These are phyloP conservation scores for Alternaria brassicae DNA, from an alignment of 2,329 filamentous ascomycete genomes.

Conservation along the genomic window DNA sequence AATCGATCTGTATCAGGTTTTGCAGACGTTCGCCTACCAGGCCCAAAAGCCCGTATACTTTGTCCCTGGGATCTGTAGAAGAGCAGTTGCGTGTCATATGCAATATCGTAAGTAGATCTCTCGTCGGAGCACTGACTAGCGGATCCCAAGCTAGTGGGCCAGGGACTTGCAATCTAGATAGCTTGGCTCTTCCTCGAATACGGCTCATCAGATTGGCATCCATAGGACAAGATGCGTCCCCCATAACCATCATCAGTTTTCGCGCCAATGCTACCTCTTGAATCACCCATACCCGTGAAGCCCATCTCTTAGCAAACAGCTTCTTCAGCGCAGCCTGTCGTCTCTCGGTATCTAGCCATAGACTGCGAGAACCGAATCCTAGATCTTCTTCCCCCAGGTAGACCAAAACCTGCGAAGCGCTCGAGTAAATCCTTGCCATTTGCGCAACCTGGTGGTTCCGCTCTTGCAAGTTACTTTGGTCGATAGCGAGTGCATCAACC, in stretches of 20 bases:
- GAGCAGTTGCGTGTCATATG: slow-evolving; percentile 17
- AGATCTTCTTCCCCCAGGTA: slow-evolving; percentile 21
- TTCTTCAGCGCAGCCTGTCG: slow-evolving; percentile 10
- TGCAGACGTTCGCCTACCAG: slow-evolving; percentile 17
- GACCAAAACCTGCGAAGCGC: slow-evolving; percentile 16
- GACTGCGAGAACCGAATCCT: slow-evolving; percentile 7
- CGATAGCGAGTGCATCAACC: slow-evolving; percentile 29
- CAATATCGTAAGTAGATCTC: slow-evolving; percentile 18
- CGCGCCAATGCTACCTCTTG: slow-evolving; percentile 26
- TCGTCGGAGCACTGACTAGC: slow-evolving; percentile 15
- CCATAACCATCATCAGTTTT: slow-evolving; percentile 20
- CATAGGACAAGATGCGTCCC: slow-evolving; percentile 9
- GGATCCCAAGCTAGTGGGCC: slow-evolving; percentile 23
- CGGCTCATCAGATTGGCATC: slow-evolving; percentile 16
- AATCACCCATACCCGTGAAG: slow-evolving; percentile 25
- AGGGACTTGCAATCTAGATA: slow-evolving; percentile 16
- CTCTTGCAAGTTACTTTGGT: slow-evolving; percentile 23
- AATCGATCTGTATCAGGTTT: slow-evolving; percentile 18
- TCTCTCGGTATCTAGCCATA: slow-evolving; percentile 17
- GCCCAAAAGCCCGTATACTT: slow-evolving; percentile 18
- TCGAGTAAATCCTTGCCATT: slow-evolving; percentile 27
- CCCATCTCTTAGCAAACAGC: slow-evolving; percentile 20
- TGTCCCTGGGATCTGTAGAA: slow-evolving; percentile 20
- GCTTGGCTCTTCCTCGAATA: slow-evolving; percentile 18
- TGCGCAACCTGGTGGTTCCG: slow-evolving; percentile 23